Evolutionary conservation across 352 stramenopile species (phyloP), one percentile per base, ranked within the genome.

Genomic region (Globisporangium echinulatum): DNA sequence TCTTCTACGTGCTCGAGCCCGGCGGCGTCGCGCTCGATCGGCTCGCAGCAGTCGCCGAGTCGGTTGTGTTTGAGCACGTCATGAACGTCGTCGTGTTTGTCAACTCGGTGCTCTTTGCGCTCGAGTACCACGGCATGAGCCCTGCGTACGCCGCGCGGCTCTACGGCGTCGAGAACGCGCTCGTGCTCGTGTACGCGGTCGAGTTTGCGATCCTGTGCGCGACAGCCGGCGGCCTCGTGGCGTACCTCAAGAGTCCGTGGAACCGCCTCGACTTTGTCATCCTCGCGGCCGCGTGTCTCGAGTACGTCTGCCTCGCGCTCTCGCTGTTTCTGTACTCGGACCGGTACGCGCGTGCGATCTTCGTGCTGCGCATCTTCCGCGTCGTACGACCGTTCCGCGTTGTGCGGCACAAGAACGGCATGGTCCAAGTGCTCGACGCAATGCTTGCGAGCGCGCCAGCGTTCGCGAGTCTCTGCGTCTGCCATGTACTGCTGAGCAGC

Each of bases 191-290:
- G 7, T 94, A 92, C 55, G 72, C 71, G 0, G 70, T 64, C 2
- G 85, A 94, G 43, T 88, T 92, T 38, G 56, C 90, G 33, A 61
- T 92, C 4, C 68, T 90, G 4, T 85, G 70, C 33, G 73, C 72
- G 1, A 77, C 68, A 43, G 67, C 77, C 0, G 72, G 81, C 10
- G 85, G 81, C 0, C 68, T 94, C 2, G 58, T 79, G 3, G 69
- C 68, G 15, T 94, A 92, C 56, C 62, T 94, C 42, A 81, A 87
- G 62, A 89, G 78, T 49, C 81, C 82, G 10, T 94, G 85, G 85
- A 90, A 94, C 49, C 85, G 81, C 7, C 62, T 94, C 14, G 81
- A 92, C 64, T 88, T 87, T 14, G 54, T 89, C 13, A 74, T 92
- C 5, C 68, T 92, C n/a, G 68, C 70, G 17, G 77, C 77, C 8